Percentiles rank a stretch among this genome's conserved stretches.
Evolutionary conservation across 768 basidiomycete species (phyloP).

Genomic region (Mycena indigotica): DNA sequence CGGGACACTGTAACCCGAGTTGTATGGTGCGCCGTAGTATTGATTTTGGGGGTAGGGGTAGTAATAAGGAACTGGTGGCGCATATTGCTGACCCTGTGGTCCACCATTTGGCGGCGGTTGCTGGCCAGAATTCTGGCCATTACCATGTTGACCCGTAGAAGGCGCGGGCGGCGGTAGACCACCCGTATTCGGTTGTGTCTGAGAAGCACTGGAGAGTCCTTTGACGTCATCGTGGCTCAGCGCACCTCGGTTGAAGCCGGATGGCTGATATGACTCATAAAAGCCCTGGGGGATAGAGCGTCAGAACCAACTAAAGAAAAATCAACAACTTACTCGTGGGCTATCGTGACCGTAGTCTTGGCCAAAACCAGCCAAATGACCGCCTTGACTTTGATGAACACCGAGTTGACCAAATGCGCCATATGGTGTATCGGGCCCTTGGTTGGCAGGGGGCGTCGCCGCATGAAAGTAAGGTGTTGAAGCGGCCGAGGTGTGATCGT

Average conservation of each 20-base stretch:
- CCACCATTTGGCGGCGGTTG: constrained; percentile 62
- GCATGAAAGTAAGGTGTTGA: constrained; percentile 71
- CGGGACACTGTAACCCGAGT: constrained; percentile 55
- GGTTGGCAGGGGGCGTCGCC: constrained; percentile 71
- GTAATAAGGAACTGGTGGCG: constrained; percentile 63
- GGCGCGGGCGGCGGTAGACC: constrained; percentile 59
- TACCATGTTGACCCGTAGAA: constrained; percentile 56
- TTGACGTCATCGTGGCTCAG: constrained; percentile 80
- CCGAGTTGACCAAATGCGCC: constrained; percentile 67
- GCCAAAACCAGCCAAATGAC: constrained; percentile 57
- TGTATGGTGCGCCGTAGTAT: constrained; percentile 75
- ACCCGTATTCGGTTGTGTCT: constrained; percentile 48
- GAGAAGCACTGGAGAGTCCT: constrained; percentile 61
- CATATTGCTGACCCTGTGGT: constrained; percentile 70
- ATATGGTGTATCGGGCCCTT: constrained; percentile 64
- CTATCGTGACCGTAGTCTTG: constrained; percentile 74
- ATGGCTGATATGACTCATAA: constrained; percentile 77
- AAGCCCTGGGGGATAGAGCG: constrained; percentile 57
- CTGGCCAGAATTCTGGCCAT: constrained; percentile 51
- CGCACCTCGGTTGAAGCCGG: constrained; percentile 64
- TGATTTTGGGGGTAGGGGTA: constrained; percentile 77
- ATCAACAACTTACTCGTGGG: constrained; percentile 54
- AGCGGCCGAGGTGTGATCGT: constrained; percentile 53
- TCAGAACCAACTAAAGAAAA: constrained; percentile 20
- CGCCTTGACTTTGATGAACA: constrained; percentile 59